Percentiles rank a stretch among this genome's conserved stretches.
Evolutionary conservation across 177 flowering plant species (phyloP).

Genomic region (Vitis hybrid): DNA sequence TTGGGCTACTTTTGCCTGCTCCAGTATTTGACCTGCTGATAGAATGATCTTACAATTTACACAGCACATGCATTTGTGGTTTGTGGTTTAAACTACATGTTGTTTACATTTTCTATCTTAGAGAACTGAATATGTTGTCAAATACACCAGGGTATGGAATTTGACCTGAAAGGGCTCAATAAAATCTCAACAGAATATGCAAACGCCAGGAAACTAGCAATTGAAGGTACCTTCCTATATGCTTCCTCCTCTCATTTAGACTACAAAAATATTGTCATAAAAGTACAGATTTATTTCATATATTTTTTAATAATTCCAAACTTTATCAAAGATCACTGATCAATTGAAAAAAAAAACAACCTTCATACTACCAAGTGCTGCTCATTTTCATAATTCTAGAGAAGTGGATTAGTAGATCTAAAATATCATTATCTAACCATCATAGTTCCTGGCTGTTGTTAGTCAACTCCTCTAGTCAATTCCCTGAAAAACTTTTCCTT

Average conservation of each 20-base stretch:
- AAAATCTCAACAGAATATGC: conserved; percentile 66
- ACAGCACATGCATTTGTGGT: no score
- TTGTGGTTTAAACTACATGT: no score
- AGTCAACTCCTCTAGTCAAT: not conserved
- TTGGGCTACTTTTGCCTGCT: no score
- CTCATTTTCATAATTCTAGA: not conserved
- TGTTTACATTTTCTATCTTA: not conserved
- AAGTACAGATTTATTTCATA: not conserved
- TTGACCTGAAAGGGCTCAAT: conserved; percentile 53
- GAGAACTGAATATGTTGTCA: not conserved
- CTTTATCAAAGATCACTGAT: no score
- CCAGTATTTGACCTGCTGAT: no score
- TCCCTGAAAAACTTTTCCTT: no score
- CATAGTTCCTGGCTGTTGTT: not conserved
- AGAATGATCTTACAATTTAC: no score
- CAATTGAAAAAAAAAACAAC: not conserved
- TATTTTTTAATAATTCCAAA: not conserved
- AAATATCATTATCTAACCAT: not conserved
- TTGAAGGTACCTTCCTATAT: conserved; percentile 44
- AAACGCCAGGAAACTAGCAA: conserved; percentile 60
- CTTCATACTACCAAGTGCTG: not conserved
- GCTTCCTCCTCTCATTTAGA: not conserved
- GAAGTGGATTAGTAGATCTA: not conserved
- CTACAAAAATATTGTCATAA: not conserved
- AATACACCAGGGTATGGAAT: conserved; percentile 55